phyloP scores from a whole-genome alignment of 108 stramenopile genomes.

The Skeletonema grethae region DNA sequence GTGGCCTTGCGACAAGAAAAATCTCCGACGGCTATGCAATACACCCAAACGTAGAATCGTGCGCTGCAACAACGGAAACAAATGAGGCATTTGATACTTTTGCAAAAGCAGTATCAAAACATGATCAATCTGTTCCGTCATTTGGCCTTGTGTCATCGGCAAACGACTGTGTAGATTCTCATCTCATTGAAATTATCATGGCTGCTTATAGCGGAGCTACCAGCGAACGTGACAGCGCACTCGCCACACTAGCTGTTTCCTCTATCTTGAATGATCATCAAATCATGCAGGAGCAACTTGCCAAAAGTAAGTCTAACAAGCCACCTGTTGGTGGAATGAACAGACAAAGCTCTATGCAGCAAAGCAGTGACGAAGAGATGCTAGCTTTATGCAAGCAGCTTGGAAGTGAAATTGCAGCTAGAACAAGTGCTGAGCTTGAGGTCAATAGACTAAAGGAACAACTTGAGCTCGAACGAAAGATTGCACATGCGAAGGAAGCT shows the following conservation, averaged over 20 bases:
- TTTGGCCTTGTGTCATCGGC: not conserved
- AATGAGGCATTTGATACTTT: constrained; percentile 1
- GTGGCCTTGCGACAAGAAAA: not conserved
- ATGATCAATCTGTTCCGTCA: constrained; percentile 4
- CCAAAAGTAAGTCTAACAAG: constrained; percentile 31
- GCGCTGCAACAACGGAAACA: not conserved
- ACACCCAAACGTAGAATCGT: not conserved
- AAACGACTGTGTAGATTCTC: constrained; percentile 4
- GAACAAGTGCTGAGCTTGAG: constrained; percentile 59
- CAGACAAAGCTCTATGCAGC: constrained; percentile 12
- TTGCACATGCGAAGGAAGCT: constrained; percentile 46
- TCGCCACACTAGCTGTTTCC: constrained; percentile 57
- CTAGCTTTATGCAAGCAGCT: constrained; percentile 67
- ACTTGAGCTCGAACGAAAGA: constrained; percentile 35
- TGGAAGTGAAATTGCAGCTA: constrained; percentile 60
- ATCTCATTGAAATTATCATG: constrained; percentile 25
- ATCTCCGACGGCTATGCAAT: not conserved
- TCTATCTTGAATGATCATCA: constrained; percentile 65
- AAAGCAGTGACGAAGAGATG: constrained; percentile 61
- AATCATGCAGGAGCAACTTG: constrained; percentile 48
- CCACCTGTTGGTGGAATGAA: not conserved
- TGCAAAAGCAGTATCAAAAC: not conserved
- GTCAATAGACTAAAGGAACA: constrained; percentile 57
- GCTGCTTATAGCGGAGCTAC: constrained; percentile 52
- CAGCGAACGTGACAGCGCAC: constrained; percentile 68